phyloP scores from a whole-genome alignment of 345 rosid species.

The Luvunga scandens region DNA sequence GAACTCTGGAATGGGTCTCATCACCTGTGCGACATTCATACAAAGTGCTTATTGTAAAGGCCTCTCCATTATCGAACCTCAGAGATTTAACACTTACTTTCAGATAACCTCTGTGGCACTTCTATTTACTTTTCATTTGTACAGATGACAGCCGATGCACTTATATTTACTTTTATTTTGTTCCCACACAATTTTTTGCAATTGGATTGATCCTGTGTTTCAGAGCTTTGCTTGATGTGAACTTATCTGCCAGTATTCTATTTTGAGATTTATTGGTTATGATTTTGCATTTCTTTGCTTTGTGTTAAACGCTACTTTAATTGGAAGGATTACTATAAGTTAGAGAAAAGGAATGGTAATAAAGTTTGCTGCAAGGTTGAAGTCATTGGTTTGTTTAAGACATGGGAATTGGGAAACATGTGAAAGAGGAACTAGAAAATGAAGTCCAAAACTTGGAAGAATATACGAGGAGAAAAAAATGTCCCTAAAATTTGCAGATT shows the following conservation, averaged over 20 bases:
- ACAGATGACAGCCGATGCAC: neutral
- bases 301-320: neutral
- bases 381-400: neutral
- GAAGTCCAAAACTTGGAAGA: neutral
- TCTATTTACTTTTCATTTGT: no score
- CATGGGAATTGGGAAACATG: neutral
- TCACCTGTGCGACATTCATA: neutral
- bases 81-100: neutral
- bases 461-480: neutral
- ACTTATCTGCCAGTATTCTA: no score
- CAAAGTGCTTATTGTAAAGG: neutral
- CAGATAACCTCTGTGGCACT: no score
- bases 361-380: neutral
- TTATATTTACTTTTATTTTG: neutral
- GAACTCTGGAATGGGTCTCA: neutral
- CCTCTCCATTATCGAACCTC: neutral
- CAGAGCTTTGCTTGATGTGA: neutral
- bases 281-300: neutral
- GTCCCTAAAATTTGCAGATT: neutral
- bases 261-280: neutral
- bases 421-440: neutral
- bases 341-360: neutral
- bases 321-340: neutral
- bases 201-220: neutral
- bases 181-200: neutral